Evolutionary conservation across 495 filamentous ascomycete genomes (phyloP).

Genomic region (Penicillium subrubescens): DNA sequence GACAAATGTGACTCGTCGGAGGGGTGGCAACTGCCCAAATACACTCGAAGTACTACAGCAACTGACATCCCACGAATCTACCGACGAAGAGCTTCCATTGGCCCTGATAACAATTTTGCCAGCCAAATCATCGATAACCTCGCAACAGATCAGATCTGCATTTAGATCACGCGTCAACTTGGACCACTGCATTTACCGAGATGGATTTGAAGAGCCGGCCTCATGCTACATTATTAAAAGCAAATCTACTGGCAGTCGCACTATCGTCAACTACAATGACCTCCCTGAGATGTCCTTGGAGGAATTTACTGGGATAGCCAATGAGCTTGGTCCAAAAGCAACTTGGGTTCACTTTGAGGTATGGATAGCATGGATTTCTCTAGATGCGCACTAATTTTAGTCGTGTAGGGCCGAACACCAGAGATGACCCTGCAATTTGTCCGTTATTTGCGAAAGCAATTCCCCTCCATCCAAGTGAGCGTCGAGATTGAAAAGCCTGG

Average conservation of each 20-base stretch:
- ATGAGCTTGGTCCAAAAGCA: slow-evolving; percentile 28
- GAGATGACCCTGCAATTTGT: slow-evolving; percentile 65
- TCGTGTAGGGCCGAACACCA: slow-evolving; percentile 63
- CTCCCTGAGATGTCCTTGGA: slow-evolving; percentile 63
- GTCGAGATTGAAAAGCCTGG: slow-evolving; percentile 72
- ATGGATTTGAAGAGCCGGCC: slow-evolving; percentile 56
- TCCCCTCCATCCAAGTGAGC: slow-evolving; percentile 56
- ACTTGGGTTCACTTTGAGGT: slow-evolving; percentile 80
- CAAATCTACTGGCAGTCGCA: slow-evolving; percentile 58
- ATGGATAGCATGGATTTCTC: slow-evolving; percentile 19
- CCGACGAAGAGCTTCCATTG: slow-evolving; percentile 23
- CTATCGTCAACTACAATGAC: slow-evolving; percentile 70
- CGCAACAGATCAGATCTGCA: slow-evolving; percentile 39
- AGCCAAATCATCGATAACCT: slow-evolving; percentile 37
- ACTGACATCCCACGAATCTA: slow-evolving; percentile 37
- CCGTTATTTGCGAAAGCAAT: slow-evolving; percentile 51
- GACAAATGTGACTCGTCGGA: slow-evolving; percentile 55
- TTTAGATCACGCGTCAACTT: slow-evolving; percentile 52
- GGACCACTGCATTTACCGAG: slow-evolving; percentile 59
- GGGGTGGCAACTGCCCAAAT: slow-evolving; percentile 74
- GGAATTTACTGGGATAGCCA: slow-evolving; percentile 51
- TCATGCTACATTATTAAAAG: slow-evolving; percentile 74
- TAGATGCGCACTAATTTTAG: slow-evolving; percentile 7
- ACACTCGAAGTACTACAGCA: slow-evolving; percentile 69
- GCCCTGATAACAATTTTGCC: slow-evolving; percentile 50